A percentile compares a stretch with the other conserved stretches of the same genome.
phyloP scores from a whole-genome alignment of 202 grass and related monocot genomes.

The Saccharum hybrid region DNA sequence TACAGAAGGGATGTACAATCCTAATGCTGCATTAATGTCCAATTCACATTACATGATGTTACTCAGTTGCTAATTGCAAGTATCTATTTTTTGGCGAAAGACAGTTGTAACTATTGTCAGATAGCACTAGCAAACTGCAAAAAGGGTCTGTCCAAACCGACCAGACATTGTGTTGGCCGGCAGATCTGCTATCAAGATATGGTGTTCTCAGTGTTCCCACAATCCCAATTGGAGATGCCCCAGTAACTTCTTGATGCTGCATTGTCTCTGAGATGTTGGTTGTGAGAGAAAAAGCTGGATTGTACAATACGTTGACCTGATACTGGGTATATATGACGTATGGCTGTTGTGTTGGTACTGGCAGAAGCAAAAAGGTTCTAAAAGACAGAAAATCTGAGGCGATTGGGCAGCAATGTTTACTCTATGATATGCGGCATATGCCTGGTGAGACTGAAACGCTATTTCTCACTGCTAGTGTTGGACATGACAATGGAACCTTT shows the following conservation, averaged over 20 bases:
- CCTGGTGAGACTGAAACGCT: slow-evolving; percentile 38
- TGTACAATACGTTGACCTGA: slow-evolving; percentile 32
- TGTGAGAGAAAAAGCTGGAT: slow-evolving; percentile 32
- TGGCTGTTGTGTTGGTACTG: slow-evolving; percentile 33
- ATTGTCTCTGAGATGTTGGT: neutral
- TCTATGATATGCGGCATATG: neutral
- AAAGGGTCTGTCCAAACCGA: slow-evolving; percentile 37
- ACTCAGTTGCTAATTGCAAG: slow-evolving; percentile 1
- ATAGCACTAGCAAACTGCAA: slow-evolving; percentile 41
- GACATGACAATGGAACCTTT: slow-evolving; percentile 45
- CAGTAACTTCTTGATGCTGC: slow-evolving; percentile 14
- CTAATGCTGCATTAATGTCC: neutral
- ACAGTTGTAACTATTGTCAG: slow-evolving; percentile 21
- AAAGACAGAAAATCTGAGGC: slow-evolving; percentile 35
- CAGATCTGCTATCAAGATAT: slow-evolving; percentile 44
- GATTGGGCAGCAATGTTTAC: slow-evolving; percentile 35
- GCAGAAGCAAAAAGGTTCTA: slow-evolving; percentile 2
- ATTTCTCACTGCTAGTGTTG: slow-evolving; percentile 13
- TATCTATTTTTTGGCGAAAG: slow-evolving; percentile 22
- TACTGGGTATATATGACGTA: slow-evolving; percentile 22
- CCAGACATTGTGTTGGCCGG: slow-evolving; percentile 42
- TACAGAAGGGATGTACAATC: slow-evolving; percentile 4
- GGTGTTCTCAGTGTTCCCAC: slow-evolving; percentile 35
- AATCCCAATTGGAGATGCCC: slow-evolving; percentile 39
- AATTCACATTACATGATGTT: neutral